Evolutionary conservation across 148 eudicot genomes (phyloP).

Genomic region (Nyssa sinensis): DNA sequence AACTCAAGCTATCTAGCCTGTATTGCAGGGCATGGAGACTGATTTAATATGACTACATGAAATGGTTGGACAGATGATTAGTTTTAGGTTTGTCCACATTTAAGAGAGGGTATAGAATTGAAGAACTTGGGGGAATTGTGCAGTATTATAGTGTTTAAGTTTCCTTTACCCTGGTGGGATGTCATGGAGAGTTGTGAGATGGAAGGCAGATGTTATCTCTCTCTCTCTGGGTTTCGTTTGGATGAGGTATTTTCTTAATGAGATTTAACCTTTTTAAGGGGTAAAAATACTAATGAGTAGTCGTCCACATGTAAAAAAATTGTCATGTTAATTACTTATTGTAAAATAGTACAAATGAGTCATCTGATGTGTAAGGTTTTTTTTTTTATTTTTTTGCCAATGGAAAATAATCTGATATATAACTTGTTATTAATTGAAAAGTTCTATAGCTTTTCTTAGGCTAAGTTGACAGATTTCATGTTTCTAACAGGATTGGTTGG

Average conservation of each 20-base stretch:
- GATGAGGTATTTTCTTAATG: background rate
- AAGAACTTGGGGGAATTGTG: background rate
- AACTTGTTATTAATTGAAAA: background rate
- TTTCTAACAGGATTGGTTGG: background rate
- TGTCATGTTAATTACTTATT: no score
- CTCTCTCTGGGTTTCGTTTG: background rate
- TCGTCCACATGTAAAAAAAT: no score
- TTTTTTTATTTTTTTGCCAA: no score
- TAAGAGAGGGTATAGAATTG: background rate
- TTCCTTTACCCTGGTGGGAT: background rate
- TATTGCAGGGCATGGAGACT: background rate
- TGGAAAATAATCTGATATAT: background rate
- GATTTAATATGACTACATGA: background rate
- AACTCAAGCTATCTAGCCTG: background rate
- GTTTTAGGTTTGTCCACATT: no score
- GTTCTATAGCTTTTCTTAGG: background rate
- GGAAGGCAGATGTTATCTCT: background rate
- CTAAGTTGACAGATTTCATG: background rate
- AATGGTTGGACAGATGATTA: background rate
- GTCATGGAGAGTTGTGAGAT: background rate
- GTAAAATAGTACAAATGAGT: no score
- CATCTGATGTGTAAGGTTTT: no score
- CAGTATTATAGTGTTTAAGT: background rate
- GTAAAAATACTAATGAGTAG: no score
- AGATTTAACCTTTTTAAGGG: background rate